A percentile compares a stretch with the other conserved stretches of the same genome.
Evolutionary conservation across 331 rosid species (phyloP).

Genomic region (Malus hybrid): DNA sequence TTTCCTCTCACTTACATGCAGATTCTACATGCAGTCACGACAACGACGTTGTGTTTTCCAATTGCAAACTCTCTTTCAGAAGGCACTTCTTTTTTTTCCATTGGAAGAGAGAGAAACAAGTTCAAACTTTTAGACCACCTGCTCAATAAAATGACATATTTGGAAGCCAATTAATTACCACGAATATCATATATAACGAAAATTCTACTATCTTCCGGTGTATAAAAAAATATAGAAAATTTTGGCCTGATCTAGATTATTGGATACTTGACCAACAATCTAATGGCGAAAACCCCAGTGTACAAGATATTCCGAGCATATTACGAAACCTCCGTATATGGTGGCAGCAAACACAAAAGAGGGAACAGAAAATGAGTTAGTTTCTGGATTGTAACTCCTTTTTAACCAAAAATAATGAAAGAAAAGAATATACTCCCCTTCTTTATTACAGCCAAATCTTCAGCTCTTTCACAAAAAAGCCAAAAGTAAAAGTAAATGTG

Average conservation of each 20-base stretch:
- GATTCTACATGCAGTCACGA: conserved; percentile 10
- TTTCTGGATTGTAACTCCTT: no score
- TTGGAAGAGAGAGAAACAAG: conserved; percentile 22
- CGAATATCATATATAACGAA: not conserved
- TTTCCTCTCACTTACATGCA: conserved; percentile 18
- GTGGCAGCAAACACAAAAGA: not conserved
- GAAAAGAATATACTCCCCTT: not conserved
- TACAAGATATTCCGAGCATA: not conserved
- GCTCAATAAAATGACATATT: conserved; percentile 35
- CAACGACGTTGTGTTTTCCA: conserved; percentile 20
- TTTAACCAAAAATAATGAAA: no score
- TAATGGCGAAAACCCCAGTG: not conserved
- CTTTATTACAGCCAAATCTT: not conserved
- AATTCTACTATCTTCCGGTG: no score
- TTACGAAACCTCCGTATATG: not conserved
- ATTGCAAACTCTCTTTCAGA: conserved; percentile 18
- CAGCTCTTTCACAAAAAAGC: not conserved
- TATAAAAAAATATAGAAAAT: no score
- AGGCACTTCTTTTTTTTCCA: conserved; percentile 1
- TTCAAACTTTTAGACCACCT: conserved; percentile 26
- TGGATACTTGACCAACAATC: not conserved
- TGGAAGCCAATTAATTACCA: not conserved
- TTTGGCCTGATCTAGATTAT: not conserved
- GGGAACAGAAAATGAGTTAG: not conserved
- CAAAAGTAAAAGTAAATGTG: not conserved